Evolutionary conservation across 106 monocot genomes (phyloP).

Genomic region (Acorus calamus): DNA sequence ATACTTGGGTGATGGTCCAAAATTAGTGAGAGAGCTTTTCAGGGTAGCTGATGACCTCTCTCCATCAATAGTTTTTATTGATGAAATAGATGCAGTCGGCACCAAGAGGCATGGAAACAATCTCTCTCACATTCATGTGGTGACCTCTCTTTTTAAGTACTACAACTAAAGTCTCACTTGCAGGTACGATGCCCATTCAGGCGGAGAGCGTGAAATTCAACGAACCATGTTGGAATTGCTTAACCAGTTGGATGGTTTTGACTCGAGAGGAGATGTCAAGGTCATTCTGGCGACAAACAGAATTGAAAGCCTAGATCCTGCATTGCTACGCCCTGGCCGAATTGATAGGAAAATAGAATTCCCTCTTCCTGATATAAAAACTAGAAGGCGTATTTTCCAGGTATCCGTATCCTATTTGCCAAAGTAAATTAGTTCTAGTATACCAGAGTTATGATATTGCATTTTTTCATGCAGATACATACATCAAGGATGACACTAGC

Average conservation of each 20-base stretch:
- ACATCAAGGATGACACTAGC: slow-evolving; percentile 93
- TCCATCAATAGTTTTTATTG: slow-evolving; percentile 95
- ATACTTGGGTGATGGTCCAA: slow-evolving; percentile 94
- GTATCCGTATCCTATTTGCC: slow-evolving; percentile 8
- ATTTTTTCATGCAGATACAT: slow-evolving; percentile 52
- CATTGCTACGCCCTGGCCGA: slow-evolving; percentile 82
- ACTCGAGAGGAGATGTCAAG: slow-evolving; percentile 93
- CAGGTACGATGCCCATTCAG: slow-evolving; percentile 98
- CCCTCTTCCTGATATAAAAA: slow-evolving; percentile 94
- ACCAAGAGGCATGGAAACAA: slow-evolving; percentile 53
- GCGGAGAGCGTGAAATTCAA: slow-evolving; percentile 94
- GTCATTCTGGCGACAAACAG: slow-evolving; percentile 94
- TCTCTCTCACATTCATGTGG: background rate
- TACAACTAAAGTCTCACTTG: background rate
- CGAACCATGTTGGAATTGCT: slow-evolving; percentile 96
- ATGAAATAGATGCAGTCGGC: slow-evolving; percentile 96
- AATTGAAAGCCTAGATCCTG: slow-evolving; percentile 94
- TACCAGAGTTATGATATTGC: background rate
- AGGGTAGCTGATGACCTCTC: slow-evolving; percentile 95
- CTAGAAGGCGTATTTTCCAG: slow-evolving; percentile 86
- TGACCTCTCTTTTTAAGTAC: background rate
- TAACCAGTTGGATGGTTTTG: slow-evolving; percentile 92
- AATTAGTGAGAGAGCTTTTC: slow-evolving; percentile 92
- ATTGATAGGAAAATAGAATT: slow-evolving; percentile 95
- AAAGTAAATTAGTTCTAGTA: too few species aligned